Conservation (phyloP, 306 rosid species). For the Boehmeria nivea region DNA sequence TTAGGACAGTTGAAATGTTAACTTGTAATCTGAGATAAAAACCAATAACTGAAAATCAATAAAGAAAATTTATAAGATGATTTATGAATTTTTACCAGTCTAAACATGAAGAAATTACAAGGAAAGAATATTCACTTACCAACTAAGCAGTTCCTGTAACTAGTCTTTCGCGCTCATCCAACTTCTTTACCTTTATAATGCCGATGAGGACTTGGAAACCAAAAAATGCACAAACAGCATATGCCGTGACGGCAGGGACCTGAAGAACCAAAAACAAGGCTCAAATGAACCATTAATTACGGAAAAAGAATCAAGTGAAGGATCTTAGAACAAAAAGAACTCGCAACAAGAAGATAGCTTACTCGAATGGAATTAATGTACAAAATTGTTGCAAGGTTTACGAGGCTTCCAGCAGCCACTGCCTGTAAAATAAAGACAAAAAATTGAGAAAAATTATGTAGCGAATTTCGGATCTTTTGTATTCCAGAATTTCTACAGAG, state of each 20-base stretch:
- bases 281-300: neutral
- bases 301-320: constrained; percentile 5
- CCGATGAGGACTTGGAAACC: constrained; percentile 86
- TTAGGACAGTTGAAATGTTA: constrained; percentile 16
- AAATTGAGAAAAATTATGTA: constrained; percentile 8
- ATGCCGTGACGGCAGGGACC: constrained; percentile 80
- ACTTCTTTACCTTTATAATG: constrained; percentile 71
- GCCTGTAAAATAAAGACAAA: constrained; percentile 58
- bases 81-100: neutral
- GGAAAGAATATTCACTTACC: constrained; percentile 34
- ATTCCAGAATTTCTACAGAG: constrained; percentile 6
- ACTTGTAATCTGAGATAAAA: constrained; percentile 34
- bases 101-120: neutral
- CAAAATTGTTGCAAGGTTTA: constrained; percentile 90
- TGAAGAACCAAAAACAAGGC: constrained; percentile 29
- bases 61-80: neutral
- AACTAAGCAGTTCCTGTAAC: constrained; percentile 85
- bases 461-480: constrained; percentile 16
- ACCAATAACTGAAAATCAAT: constrained; percentile 15
- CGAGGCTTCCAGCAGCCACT: constrained; percentile 88
- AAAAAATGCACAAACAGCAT: constrained; percentile 65
- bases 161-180: constrained; percentile 82
- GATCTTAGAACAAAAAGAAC: neutral
- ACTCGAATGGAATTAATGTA: constrained; percentile 75
- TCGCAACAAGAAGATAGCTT: constrained; percentile 18